These are phyloP conservation scores for Penicillium flavigenum DNA, from an alignment of 495 filamentous ascomycete species.

Conservation along the genomic window DNA sequence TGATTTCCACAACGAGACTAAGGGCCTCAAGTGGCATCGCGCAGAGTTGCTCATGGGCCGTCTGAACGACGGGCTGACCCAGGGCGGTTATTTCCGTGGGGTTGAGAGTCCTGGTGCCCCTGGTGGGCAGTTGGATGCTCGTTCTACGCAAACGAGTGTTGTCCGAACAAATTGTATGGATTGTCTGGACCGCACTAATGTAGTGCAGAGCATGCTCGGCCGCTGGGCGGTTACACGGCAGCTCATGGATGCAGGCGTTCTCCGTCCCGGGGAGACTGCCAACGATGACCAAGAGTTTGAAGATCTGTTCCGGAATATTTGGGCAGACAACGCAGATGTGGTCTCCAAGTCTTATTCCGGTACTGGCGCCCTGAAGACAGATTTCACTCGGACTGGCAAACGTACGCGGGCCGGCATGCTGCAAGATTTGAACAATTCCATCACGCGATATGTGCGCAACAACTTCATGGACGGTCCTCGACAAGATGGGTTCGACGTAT, in stretches of 20 bases:
- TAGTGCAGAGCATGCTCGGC: constrained; percentile 93
- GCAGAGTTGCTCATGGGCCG: constrained; percentile 82
- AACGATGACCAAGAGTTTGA: constrained; percentile 77
- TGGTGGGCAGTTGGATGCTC: constrained; percentile 70
- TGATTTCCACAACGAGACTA: constrained; percentile 97
- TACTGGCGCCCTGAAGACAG: constrained; percentile 93
- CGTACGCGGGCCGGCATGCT: constrained; percentile 79
- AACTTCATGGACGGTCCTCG: constrained; percentile 91
- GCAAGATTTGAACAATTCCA: constrained; percentile 78
- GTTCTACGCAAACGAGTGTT: constrained; percentile 76
- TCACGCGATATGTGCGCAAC: constrained; percentile 81
- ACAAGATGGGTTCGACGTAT: constrained; percentile 94
- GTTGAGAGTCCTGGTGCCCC: constrained; percentile 74
- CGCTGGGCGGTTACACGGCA: constrained; percentile 84
- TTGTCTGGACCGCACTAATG: constrained; percentile 95
- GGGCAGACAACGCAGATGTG: constrained; percentile 97
- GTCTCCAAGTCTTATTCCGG: constrained; percentile 91
- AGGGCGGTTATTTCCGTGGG: constrained; percentile 90
- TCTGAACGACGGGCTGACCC: constrained; percentile 65
- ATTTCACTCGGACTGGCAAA: constrained; percentile 86
- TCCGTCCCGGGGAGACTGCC: constrained; percentile 65
- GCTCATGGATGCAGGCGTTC: constrained; percentile 75
- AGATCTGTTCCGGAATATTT: constrained; percentile 86
- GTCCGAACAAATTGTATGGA: constrained; percentile 99
- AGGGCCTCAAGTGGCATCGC: constrained; percentile 88